A percentile compares a stretch with the other conserved stretches of the same genome.
Conservation (phyloP, 805 yeast species). For the Diddensiella caesifluorescens region DNA sequence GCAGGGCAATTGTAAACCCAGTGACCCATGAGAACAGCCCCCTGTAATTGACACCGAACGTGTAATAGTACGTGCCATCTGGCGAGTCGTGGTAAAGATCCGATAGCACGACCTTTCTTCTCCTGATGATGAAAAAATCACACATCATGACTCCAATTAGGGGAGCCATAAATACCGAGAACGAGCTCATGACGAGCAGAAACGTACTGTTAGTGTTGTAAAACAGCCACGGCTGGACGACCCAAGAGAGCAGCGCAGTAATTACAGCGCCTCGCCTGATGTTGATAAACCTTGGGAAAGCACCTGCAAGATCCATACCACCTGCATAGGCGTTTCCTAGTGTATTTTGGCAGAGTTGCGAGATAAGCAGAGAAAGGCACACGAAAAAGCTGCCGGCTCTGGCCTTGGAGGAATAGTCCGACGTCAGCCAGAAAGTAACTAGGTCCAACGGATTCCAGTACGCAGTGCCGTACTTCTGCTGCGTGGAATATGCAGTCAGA, state of each 20-base stretch:
- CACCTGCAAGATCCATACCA: slow-evolving; percentile 48
- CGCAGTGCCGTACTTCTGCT: slow-evolving; percentile 36
- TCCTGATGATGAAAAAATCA: slow-evolving; percentile 39
- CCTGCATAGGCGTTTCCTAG: slow-evolving; percentile 41
- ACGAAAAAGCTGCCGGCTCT: slow-evolving; percentile 47
- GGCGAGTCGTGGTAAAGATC: slow-evolving; percentile 36
- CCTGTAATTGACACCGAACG: slow-evolving; percentile 41
- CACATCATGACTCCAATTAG: slow-evolving; percentile 35
- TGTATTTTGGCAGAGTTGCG: slow-evolving; percentile 9
- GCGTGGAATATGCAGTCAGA: slow-evolving; percentile 41
- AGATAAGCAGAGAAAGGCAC: slow-evolving; percentile 21
- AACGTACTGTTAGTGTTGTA: slow-evolving; percentile 35
- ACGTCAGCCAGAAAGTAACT: slow-evolving; percentile 36
- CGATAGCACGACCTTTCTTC: slow-evolving; percentile 35
- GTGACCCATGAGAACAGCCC: slow-evolving; percentile 36
- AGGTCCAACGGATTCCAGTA: slow-evolving; percentile 45
- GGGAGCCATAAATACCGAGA: slow-evolving; percentile 39
- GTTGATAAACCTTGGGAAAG: slow-evolving; percentile 40
- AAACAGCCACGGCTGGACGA: slow-evolving; percentile 39
- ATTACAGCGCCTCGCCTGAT: slow-evolving; percentile 39
- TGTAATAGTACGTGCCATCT: slow-evolving; percentile 40
- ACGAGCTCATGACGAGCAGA: slow-evolving; percentile 34
- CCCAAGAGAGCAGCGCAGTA: slow-evolving; percentile 28
- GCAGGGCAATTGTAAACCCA: slow-evolving; percentile 15
- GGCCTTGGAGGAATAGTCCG: slow-evolving; percentile 35